Conservation (phyloP, 257 asterid species). For the Leonotis leonurus region DNA sequence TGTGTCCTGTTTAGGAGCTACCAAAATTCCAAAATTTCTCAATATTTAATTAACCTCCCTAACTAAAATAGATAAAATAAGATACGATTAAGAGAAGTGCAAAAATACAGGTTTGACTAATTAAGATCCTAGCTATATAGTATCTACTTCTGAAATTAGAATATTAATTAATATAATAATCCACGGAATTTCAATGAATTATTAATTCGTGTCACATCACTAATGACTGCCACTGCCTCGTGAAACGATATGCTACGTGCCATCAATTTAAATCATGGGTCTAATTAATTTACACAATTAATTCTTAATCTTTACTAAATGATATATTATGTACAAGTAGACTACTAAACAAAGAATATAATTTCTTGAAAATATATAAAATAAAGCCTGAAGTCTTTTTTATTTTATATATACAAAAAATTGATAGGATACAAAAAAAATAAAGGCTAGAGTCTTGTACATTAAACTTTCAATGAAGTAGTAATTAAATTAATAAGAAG, state of each 20-base stretch:
- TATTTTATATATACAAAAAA: no score
- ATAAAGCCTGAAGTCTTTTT: no score
- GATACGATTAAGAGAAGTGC: slow-evolving; percentile 11
- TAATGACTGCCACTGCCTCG: slow-evolving; percentile 21
- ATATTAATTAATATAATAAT: slow-evolving; percentile 31
- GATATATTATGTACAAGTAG: no score
- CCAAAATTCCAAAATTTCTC: background rate
- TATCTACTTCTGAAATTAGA: no score
- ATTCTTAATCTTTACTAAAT: no score
- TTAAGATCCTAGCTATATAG: slow-evolving; percentile 18
- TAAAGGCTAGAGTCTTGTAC: background rate
- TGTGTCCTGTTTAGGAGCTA: slow-evolving; percentile 16
- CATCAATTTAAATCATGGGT: background rate
- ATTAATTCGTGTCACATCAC: slow-evolving; percentile 17
- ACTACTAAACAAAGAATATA: no score
- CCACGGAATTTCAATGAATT: slow-evolving; percentile 32
- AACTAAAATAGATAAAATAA: no score
- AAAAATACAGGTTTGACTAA: slow-evolving; percentile 25
- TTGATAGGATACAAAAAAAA: background rate
- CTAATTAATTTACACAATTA: background rate
- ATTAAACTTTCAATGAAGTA: no score
- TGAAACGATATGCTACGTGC: slow-evolving; percentile 16
- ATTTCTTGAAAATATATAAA: no score
- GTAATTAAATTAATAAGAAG: background rate
- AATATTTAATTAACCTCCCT: background rate